Percentiles rank a stretch among this genome's conserved stretches.
phyloP scores from a whole-genome alignment of 2,329 filamentous ascomycete genomes.

The Talaromyces sp. region DNA sequence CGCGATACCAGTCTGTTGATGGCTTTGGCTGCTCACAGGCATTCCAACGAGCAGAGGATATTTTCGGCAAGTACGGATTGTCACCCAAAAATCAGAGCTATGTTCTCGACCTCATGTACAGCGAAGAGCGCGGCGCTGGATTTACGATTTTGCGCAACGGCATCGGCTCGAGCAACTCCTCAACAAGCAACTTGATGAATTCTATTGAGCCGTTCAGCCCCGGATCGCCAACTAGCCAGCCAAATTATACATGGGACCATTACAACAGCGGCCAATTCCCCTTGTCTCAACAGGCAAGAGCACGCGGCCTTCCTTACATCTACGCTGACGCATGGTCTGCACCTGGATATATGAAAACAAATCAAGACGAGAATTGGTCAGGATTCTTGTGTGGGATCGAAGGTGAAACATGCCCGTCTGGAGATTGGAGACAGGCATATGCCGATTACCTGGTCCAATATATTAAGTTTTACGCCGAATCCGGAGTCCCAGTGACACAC shows the following conservation, averaged over 20 bases:
- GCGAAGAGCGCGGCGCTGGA: slow-evolving; percentile 47
- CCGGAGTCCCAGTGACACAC: slow-evolving; percentile 43
- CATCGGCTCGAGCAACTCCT: slow-evolving; percentile 42
- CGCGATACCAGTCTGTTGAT: slow-evolving; percentile 41
- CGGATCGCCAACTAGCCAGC: slow-evolving; percentile 42
- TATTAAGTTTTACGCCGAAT: slow-evolving; percentile 43
- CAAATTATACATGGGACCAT: slow-evolving; percentile 49
- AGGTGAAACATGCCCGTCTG: slow-evolving; percentile 40
- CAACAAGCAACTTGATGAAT: slow-evolving; percentile 24
- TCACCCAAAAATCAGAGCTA: slow-evolving; percentile 28
- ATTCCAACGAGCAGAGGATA: slow-evolving; percentile 46
- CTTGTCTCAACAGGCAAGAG: slow-evolving; percentile 51
- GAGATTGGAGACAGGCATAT: slow-evolving; percentile 52
- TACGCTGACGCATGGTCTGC: slow-evolving; percentile 54
- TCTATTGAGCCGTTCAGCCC: slow-evolving; percentile 49
- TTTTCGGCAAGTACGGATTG: slow-evolving; percentile 31
- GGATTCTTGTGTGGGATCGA: slow-evolving; percentile 50
- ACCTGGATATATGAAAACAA: slow-evolving; percentile 55
- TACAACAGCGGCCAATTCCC: slow-evolving; percentile 54
- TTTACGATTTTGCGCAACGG: slow-evolving; percentile 54
- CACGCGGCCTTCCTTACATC: slow-evolving; percentile 47
- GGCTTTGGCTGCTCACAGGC: slow-evolving; percentile 53
- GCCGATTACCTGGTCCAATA: slow-evolving; percentile 52
- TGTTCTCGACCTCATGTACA: slow-evolving; percentile 50
- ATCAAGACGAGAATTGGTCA: slow-evolving; percentile 45